These are phyloP conservation scores for Clitopilus passeckerianus DNA, from an alignment of 768 basidiomycete species.

Conservation along the genomic window DNA sequence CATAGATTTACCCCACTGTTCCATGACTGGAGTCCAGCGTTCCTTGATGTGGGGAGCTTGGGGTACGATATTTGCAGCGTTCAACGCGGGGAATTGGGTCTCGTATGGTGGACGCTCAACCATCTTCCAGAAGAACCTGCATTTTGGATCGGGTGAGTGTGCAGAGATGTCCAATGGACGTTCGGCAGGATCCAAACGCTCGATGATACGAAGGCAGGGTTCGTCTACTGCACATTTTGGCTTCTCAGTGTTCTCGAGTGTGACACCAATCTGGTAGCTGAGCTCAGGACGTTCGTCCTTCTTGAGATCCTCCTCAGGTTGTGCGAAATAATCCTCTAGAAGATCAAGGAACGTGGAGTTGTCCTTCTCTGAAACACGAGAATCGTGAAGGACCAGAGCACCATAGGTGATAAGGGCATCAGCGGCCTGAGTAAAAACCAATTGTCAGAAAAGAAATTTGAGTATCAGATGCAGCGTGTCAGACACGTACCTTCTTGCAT, in stretches of 20 bases:
- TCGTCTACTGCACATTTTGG: slow-evolving; percentile 81
- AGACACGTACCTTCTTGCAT: slow-evolving; percentile 51
- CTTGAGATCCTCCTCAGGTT: slow-evolving; percentile 54
- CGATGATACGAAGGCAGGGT: slow-evolving; percentile 78
- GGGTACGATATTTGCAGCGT: slow-evolving; percentile 82
- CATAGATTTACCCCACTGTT: slow-evolving; percentile 86
- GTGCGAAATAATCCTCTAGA: slow-evolving; percentile 90
- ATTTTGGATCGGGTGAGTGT: slow-evolving; percentile 89
- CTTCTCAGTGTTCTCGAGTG: slow-evolving; percentile 95
- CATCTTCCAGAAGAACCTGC: slow-evolving; percentile 92
- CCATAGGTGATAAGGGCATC: slow-evolving; percentile 80
- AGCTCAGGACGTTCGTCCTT: slow-evolving; percentile 82
- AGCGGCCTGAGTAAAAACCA: slow-evolving; percentile 50
- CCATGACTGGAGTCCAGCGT: slow-evolving; percentile 71
- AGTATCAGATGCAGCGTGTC: background rate
- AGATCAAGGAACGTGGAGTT: slow-evolving; percentile 83
- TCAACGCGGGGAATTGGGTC: slow-evolving; percentile 71
- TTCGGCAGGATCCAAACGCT: slow-evolving; percentile 67
- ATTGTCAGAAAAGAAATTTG: background rate
- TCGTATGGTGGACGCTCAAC: slow-evolving; percentile 67
- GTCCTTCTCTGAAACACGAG: slow-evolving; percentile 76
- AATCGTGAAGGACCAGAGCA: slow-evolving; percentile 82
- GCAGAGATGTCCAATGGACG: slow-evolving; percentile 80
- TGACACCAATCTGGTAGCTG: slow-evolving; percentile 90
- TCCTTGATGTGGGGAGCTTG: slow-evolving; percentile 48